These are phyloP conservation scores for Toxicodendron radicans DNA, from an alignment of 345 rosid genomes.

Conservation along the genomic window DNA sequence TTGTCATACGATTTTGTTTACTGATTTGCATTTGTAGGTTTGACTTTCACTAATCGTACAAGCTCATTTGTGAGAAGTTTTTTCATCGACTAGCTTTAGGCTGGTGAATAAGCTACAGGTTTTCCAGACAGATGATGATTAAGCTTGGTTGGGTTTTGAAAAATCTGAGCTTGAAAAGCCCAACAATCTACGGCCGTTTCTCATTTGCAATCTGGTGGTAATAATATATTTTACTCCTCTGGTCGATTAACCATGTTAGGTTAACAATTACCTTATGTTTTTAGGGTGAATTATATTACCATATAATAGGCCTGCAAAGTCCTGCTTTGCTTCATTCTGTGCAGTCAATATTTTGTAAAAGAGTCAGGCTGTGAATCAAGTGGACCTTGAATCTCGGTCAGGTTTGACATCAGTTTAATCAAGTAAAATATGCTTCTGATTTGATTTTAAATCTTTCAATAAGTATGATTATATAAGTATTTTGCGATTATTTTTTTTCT, in stretches of 20 bases:
- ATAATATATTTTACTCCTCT: not conserved
- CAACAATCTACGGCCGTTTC: not conserved
- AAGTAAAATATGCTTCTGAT: not conserved
- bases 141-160: not conserved
- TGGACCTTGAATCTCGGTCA: constrained; percentile 32
- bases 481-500: constrained; percentile 4
- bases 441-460: constrained; percentile 3
- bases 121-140: not conserved
- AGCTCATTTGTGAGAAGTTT: not conserved
- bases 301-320: constrained; percentile 17
- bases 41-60: not conserved
- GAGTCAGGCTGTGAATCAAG: constrained; percentile 10
- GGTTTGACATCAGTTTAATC: constrained; percentile 27
- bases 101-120: not conserved
- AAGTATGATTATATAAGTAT: not conserved
- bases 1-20: not conserved
- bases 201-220: constrained; percentile 7
- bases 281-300: constrained; percentile 11
- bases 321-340: constrained; percentile 23
- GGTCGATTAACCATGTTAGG: constrained; percentile 1
- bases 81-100: constrained; percentile 1
- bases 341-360: constrained; percentile 25
- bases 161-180: not conserved
- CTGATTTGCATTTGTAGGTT: not conserved
- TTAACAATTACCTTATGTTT: constrained; percentile 5